Evolutionary conservation across 805 yeast genomes (phyloP).

Genomic region (Lachancea fermentati): DNA sequence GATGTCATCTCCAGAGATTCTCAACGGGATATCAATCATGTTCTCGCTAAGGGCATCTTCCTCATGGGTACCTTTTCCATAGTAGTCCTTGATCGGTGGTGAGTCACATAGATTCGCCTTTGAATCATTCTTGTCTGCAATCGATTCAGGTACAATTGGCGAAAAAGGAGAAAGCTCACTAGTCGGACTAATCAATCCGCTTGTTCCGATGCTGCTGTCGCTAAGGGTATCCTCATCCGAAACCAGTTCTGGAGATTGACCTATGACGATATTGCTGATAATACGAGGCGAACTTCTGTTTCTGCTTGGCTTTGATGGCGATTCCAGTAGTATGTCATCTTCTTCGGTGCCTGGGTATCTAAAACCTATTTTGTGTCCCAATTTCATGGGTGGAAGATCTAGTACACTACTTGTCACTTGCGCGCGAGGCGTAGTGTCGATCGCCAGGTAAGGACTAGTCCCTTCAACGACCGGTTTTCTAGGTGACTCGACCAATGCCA

Average conservation of each 20-base stretch:
- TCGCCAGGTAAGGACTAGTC: not conserved
- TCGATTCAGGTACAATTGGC: too few species aligned
- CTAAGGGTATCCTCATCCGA: slow-evolving; percentile 8
- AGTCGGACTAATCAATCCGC: slow-evolving; percentile 3
- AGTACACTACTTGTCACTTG: slow-evolving; percentile 1
- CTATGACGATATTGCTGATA: not conserved
- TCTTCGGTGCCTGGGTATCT: slow-evolving; percentile 1
- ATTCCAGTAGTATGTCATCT: not conserved
- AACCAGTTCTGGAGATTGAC: slow-evolving; percentile 1
- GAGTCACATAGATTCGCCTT: too few species aligned
- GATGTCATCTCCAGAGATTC: too few species aligned
- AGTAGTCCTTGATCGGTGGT: too few species aligned
- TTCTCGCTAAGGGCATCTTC: too few species aligned
- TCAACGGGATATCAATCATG: too few species aligned
- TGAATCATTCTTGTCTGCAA: too few species aligned
- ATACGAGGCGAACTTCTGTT: not conserved
- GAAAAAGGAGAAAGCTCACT: too few species aligned
- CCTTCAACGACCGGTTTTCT: too few species aligned
- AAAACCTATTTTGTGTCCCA: slow-evolving; percentile 1
- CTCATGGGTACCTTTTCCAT: too few species aligned
- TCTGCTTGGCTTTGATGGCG: slow-evolving; percentile 5
- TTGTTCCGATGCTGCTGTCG: slow-evolving; percentile 3
- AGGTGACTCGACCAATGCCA: not conserved
- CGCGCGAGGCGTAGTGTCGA: slow-evolving; percentile 3
- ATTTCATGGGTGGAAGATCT: slow-evolving; percentile 4